Base-by-base conservation (phyloP, 2,329 filamentous ascomycete species). In the Chalara sp. region DNA sequence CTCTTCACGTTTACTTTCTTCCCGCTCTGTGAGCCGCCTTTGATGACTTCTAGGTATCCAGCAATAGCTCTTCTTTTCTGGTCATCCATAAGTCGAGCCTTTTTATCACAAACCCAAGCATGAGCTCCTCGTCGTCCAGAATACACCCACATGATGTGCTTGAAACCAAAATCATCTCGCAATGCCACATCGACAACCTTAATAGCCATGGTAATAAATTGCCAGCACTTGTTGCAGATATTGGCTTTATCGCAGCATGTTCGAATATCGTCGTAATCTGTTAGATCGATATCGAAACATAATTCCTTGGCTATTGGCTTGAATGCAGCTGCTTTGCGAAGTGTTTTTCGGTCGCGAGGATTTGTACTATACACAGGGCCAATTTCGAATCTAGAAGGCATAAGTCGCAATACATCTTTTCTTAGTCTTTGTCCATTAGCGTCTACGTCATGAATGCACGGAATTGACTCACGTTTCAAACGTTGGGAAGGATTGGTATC, bases 211-310 rank as follows among this genome's bases (percentile, higher is more conserved):
- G 89, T 96, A 61, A 96, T 95, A 68, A 97, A 99, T 46, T 86
- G 78, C 93, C 93, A 99, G 72, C 93, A 99, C 67, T 91, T 93
- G 58, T 76, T 78, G 68, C 93, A 99, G 58, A 99, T 97, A 60
- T 88, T 95, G 6, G 92, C 89, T 66, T 92, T 91, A 62, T 85
- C 83, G 67, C 93, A 99, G 71, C 93, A 99, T 31, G 91, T 96
- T 60, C 93, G 84, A 57, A 99, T 88, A 58, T 95, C 89, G 67
- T 99, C 93, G 70, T 99, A 99, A 71, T 97, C 93, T 49, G 93
- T 97, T 80, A 99, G 80, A 79, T 99, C 93, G 63, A 99, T 97
- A 85, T 99, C 93, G 69, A 99, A 97, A 61, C 96, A 96, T 39
- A 99, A 74, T 68, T 99, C 93, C 68, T 99, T 99, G 50, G 87